Evolutionary conservation across 1,284 basidiomycete species (phyloP).

Genomic region (Veloboletus limbatus): DNA sequence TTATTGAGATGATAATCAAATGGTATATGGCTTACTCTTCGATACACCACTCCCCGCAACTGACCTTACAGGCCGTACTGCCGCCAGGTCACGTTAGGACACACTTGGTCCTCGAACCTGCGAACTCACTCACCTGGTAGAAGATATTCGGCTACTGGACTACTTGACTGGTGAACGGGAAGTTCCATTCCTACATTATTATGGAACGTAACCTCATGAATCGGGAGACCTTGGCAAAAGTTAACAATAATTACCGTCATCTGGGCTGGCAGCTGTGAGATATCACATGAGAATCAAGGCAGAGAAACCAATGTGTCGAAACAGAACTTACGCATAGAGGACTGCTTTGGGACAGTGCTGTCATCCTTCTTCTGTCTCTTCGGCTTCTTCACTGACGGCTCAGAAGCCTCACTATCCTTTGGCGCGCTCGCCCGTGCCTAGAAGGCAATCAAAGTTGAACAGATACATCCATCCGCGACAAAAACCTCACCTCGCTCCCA

Average conservation of each 20-base stretch:
- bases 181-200: constrained; percentile 10
- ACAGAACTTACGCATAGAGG: constrained; percentile 15
- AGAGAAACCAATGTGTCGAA: not conserved
- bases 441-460: constrained; percentile 1
- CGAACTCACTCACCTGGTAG: constrained; percentile 15
- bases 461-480: not conserved
- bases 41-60: not conserved
- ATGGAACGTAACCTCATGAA: not conserved
- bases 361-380: constrained; percentile 11
- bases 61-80: not conserved
- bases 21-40: constrained; percentile 13
- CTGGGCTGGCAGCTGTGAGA: constrained; percentile 8
- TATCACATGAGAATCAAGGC: not conserved
- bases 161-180: not conserved
- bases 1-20: constrained; percentile 10
- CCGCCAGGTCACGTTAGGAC: constrained; percentile 7
- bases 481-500: constrained; percentile 12
- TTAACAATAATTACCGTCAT: constrained; percentile 11
- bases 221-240: not conserved
- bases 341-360: not conserved
- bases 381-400: constrained; percentile 2
- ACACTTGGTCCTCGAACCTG: not conserved
- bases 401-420: not conserved
- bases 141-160: not conserved
- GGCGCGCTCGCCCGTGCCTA: constrained; percentile 9